Evolutionary conservation across 768 basidiomycete genomes (phyloP).

Genomic region (Mrakia gelida): DNA sequence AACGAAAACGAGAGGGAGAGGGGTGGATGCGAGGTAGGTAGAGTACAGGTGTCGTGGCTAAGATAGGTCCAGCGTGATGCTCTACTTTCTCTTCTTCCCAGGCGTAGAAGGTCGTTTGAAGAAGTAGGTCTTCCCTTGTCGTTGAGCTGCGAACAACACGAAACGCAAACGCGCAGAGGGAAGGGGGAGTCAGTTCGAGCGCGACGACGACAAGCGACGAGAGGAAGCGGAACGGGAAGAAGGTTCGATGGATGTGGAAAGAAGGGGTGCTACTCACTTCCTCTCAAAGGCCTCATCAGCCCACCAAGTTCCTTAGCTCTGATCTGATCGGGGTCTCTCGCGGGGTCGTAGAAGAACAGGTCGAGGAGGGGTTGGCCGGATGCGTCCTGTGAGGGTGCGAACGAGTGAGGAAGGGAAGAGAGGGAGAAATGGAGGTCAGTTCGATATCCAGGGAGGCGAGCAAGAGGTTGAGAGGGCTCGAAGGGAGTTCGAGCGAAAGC

Average conservation of each 20-base stretch:
- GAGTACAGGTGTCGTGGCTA: neutral
- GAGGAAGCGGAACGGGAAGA: too few relatives aligned
- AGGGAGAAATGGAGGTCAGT: too few relatives aligned
- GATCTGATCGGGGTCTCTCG: slow-evolving; percentile 15
- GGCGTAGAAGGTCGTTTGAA: slow-evolving; percentile 32
- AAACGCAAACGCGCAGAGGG: neutral
- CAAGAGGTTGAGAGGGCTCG: neutral
- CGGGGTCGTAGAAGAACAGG: slow-evolving; percentile 31
- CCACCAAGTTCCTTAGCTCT: slow-evolving; percentile 25
- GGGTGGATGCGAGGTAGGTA: neutral
- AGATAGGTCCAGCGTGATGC: too few relatives aligned
- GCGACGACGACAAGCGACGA: neutral
- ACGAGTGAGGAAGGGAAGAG: neutral
- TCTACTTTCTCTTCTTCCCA: slow-evolving; percentile 28
- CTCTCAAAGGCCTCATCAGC: slow-evolving; percentile 29
- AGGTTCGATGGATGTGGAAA: too few relatives aligned
- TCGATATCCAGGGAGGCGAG: neutral
- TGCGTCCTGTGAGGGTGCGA: slow-evolving; percentile 25
- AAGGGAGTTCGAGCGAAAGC: neutral
- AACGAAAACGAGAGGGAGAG: neutral
- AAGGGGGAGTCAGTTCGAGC: neutral
- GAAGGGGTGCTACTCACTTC: too few relatives aligned
- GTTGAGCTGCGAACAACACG: slow-evolving; percentile 13
- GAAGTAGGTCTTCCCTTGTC: slow-evolving; percentile 30
- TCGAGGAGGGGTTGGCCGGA: slow-evolving; percentile 28